Evolutionary conservation across 2,329 filamentous ascomycete species (phyloP).

Genomic region (Acarospora socialis): DNA sequence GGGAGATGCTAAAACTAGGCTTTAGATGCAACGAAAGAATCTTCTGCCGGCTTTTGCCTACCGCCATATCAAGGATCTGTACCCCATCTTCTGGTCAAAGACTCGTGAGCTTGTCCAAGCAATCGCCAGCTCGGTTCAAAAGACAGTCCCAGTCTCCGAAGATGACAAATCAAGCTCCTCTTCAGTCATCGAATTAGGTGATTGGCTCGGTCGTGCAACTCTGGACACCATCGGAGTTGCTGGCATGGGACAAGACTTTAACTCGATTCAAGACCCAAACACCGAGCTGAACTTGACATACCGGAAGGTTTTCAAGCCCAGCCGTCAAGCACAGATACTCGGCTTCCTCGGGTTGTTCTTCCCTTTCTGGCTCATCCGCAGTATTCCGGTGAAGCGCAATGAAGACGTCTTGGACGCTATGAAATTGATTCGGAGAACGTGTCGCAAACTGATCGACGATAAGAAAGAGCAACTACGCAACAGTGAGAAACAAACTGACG

Average conservation of each 20-base stretch:
- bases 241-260: slow-evolving; percentile 58
- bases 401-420: slow-evolving; percentile 44
- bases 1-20: background rate
- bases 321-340: slow-evolving; percentile 38
- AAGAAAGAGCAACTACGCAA: slow-evolving; percentile 48
- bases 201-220: slow-evolving; percentile 53
- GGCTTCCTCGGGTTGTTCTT: slow-evolving; percentile 48
- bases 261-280: slow-evolving; percentile 45
- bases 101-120: slow-evolving; percentile 50
- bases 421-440: slow-evolving; percentile 48
- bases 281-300: slow-evolving; percentile 48
- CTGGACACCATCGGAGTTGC: slow-evolving; percentile 64
- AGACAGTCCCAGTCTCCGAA: slow-evolving; percentile 25
- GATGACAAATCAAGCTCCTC: slow-evolving; percentile 19
- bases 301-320: slow-evolving; percentile 39
- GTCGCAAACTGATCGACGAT: slow-evolving; percentile 51
- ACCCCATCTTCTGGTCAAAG: slow-evolving; percentile 73
- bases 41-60: slow-evolving; percentile 76
- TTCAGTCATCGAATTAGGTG: slow-evolving; percentile 40
- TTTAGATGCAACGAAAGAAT: slow-evolving; percentile 51
- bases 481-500: slow-evolving; percentile 34
- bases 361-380: slow-evolving; percentile 44
- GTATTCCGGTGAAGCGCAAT: slow-evolving; percentile 58
- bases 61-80: slow-evolving; percentile 70
- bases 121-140: slow-evolving; percentile 30